Base-by-base conservation (phyloP, 441 rosid genomes). In the Aquilaria agallochum region DNA sequence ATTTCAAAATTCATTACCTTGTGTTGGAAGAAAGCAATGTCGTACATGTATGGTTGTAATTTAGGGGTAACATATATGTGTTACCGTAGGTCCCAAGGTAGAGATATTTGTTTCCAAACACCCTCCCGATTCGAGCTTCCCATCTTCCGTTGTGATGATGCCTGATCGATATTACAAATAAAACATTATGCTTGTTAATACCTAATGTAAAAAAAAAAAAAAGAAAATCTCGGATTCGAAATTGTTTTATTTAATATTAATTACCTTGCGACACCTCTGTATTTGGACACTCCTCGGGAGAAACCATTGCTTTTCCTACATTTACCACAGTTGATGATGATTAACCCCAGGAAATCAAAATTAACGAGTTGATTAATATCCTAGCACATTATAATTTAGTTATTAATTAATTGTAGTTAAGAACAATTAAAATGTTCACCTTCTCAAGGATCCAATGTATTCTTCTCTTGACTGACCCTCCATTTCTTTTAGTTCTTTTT, bases 101-200 rank as follows among this genome's bases (percentile, higher is more conserved):
- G 1, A 94, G 83, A 65, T 94, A 94, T 58, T 90, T 94, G 78
- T 90, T 94, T 58, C 97, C 97, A 58, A 89, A 89, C 31, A 94
- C 98, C 54, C 96, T 80, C 11, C 98, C 96, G 66, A 93, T 93
- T 55, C 96, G 72, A 69, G 97, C 98, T 72, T 90, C 98, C 97
- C 97, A 94, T 70, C 92, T 84, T 20, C 98, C 98, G 71, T 90
- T 90, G 52, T 90, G 98, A 65, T 94, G 98, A 72, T 94, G 98
- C 73, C 96, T 94, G 83, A 62, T 64, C 32, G 58, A 55, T 33
- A 6, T 47, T 45, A 58, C 9, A 52, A 32, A 12, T 2, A 53
- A 53, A 31, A 53, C 5, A 30, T 2, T 8, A 1, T 31, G 13
- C 42, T 61, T 9, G 12, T 10, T 40, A 2, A 58, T 50, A 45